Evolutionary conservation across 441 rosid species (phyloP), one percentile per base, ranked within the genome.

Genomic region (Euphorbia celastroides): DNA sequence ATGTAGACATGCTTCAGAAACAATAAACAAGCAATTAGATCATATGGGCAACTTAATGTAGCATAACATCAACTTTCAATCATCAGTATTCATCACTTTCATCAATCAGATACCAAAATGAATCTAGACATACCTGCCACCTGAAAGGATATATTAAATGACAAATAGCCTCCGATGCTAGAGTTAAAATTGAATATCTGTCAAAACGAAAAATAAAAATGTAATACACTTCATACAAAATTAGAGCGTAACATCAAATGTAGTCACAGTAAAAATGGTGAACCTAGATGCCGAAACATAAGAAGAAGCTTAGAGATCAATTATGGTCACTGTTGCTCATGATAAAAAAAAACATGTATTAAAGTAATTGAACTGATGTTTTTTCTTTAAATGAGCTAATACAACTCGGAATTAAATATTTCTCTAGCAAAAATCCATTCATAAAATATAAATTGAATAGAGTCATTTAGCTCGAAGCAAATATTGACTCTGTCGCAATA

Each of bases 1-100:
- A 95, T 95, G 95, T 95, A 88, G 87, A 95, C 99, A 77, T 95
- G 99, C 99, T 92, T 84, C 93, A 86, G 83, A 78, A 51, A 82
- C 77, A 81, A 81, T 77, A 86, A 92, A 73, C 77, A 85, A 80
- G 75, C 64, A 64, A 83, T 80, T 75, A 89, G 85, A 77, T 75
- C 72, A 75, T 58, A 28, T 55, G 28, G 50, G 57, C 22, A 32
- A 51, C 13, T 69, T 57, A 32, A 69, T 59, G 62, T 30, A 69
- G 38, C 57, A 66, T 61, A 52, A 30, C 62, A 57, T 71, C 67
- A 64, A 56, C 13, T 65, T 57, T 67, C 65, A 64, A 57, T 9
- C 62, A 64, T 67, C 59, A 72, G 55, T 69, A n/a, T 66, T 68
- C 50, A 52, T 17, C 20, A 52, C 41, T 17, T 32, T 34, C n/a